Percentiles rank a stretch among this genome's conserved stretches.
Evolutionary conservation across 2,329 filamentous ascomycete genomes (phyloP).

Genomic region (Penicillium sp.): DNA sequence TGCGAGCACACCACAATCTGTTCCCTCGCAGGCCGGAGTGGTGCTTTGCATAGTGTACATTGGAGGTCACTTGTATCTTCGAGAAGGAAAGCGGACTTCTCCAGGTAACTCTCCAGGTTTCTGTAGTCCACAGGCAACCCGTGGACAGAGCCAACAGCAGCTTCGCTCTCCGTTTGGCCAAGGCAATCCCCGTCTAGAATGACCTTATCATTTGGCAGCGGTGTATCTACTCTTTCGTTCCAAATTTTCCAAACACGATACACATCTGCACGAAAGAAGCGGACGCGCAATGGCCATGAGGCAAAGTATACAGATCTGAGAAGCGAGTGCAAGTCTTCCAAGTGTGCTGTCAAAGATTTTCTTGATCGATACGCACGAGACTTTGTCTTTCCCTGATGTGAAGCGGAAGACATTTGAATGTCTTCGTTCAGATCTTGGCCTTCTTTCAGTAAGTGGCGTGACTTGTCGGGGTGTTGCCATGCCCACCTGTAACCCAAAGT

Average conservation of each 20-base stretch:
- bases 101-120: slow-evolving; percentile 44
- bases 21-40: slow-evolving; percentile 33
- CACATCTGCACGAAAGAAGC: slow-evolving; percentile 70
- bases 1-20: slow-evolving; percentile 49
- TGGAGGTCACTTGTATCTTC: slow-evolving; percentile 28
- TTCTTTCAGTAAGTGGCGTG: slow-evolving; percentile 54
- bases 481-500: slow-evolving; percentile 63
- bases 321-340: slow-evolving; percentile 77
- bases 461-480: slow-evolving; percentile 76
- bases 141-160: slow-evolving; percentile 35
- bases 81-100: slow-evolving; percentile 46
- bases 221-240: slow-evolving; percentile 46
- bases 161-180: slow-evolving; percentile 11
- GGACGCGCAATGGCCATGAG: slow-evolving; percentile 73
- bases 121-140: slow-evolving; percentile 51
- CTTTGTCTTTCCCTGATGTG: slow-evolving; percentile 38
- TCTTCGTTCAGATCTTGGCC: slow-evolving; percentile 36
- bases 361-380: slow-evolving; percentile 42
- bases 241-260: slow-evolving; percentile 62
- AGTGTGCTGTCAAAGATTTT: slow-evolving; percentile 58
- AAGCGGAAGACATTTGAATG: slow-evolving; percentile 27
- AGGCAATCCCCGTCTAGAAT: slow-evolving; percentile 44
- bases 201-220: slow-evolving; percentile 49
- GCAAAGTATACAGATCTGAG: slow-evolving; percentile 72
- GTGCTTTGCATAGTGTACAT: slow-evolving; percentile 48